Conservation (phyloP, 139 green algal species). For the Coccomyxa sp. region DNA sequence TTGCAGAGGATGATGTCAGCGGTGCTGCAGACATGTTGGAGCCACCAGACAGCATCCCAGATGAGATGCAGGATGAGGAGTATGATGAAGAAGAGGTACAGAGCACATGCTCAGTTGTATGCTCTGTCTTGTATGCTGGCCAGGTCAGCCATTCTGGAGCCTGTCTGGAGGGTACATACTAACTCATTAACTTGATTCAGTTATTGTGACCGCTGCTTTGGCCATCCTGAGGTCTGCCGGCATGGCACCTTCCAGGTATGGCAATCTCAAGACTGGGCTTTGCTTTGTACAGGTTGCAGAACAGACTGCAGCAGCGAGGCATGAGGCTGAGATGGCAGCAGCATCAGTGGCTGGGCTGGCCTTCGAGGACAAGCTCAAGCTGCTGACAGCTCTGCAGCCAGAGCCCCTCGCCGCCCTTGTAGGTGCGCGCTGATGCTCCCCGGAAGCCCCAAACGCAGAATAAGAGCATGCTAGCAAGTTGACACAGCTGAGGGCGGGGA, state of each 20-base stretch:
- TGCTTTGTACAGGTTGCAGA: neutral
- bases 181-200: too few species aligned
- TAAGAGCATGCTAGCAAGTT: neutral
- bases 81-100: neutral
- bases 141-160: too few species aligned
- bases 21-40: neutral
- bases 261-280: neutral
- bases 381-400: neutral
- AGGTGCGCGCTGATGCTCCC: neutral
- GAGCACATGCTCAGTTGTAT: too few species aligned
- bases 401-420: neutral
- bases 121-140: too few species aligned
- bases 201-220: too few species aligned
- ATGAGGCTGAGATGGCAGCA: neutral
- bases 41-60: neutral
- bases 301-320: neutral
- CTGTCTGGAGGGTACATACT: too few species aligned
- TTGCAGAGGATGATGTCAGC: neutral
- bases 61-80: neutral
- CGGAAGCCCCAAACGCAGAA: neutral
- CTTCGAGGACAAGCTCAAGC: neutral
- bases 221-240: too few species aligned
- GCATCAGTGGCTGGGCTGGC: neutral
- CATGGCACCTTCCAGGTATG: too few species aligned
- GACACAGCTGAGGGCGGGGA: neutral